Conservation (phyloP, 305 asterid species). For the Lippia alba region DNA sequence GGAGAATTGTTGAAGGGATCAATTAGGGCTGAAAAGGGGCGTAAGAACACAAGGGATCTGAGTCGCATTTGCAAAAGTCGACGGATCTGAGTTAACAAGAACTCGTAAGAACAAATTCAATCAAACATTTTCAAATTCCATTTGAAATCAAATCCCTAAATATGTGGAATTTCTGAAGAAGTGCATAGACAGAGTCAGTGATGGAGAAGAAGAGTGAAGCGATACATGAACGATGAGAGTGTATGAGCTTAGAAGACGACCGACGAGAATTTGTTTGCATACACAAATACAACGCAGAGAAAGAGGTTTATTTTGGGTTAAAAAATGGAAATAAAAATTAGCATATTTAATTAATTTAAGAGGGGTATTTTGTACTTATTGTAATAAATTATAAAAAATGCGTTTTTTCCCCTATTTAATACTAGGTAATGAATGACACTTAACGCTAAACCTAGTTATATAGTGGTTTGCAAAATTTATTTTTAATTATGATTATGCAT, state of each 20-base stretch:
- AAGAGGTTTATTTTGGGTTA: constrained; percentile 7
- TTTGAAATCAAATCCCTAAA: constrained; percentile 12
- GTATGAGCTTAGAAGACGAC: constrained; percentile 23
- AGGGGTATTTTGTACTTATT: no score
- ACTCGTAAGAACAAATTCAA: background rate
- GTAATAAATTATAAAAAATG: no score
- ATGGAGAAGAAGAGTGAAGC: constrained; percentile 17
- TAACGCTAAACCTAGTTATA: background rate
- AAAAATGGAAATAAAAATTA: background rate
- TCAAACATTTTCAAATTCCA: background rate
- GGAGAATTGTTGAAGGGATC: constrained; percentile 24
- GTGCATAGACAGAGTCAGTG: constrained; percentile 11
- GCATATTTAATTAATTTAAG: background rate
- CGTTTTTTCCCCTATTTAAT: no score
- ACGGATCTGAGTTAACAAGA: constrained; percentile 35
- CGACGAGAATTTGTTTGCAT: constrained; percentile 39
- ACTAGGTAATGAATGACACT: background rate
- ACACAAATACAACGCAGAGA: background rate
- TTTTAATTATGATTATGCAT: no score
- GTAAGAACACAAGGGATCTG: constrained; percentile 42
- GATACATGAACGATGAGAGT: constrained; percentile 3
- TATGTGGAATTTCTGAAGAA: constrained; percentile 22
- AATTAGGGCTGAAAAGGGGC: constrained; percentile 37
- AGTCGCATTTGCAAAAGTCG: constrained; percentile 41
- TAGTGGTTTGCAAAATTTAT: no score